Percentiles rank a stretch among this genome's conserved stretches.
phyloP scores from a whole-genome alignment of 2,329 filamentous ascomycete species.

The Microsporum canis region DNA sequence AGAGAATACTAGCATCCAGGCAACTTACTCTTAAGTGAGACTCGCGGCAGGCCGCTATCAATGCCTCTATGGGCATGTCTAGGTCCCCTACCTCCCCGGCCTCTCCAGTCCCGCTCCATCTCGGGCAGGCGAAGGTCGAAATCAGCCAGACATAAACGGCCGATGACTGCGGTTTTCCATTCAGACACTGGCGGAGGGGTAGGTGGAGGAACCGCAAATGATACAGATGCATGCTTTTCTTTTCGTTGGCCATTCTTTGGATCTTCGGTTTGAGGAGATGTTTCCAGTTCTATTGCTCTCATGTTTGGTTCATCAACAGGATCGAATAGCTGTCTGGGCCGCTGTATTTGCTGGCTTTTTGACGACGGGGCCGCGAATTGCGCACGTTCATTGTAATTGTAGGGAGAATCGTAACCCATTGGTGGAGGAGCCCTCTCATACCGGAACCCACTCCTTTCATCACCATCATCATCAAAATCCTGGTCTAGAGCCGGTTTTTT shows the following conservation, averaged over 20 bases:
- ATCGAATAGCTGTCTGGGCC: background rate
- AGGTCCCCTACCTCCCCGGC: constrained; percentile 38
- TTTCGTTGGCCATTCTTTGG: constrained; percentile 20
- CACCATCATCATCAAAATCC: constrained; percentile 11
- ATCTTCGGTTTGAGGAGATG: background rate
- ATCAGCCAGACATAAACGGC: constrained; percentile 47
- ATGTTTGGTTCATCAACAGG: background rate
- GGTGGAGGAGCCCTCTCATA: constrained; percentile 7
- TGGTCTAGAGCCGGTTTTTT: constrained; percentile 14
- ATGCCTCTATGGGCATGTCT: constrained; percentile 38
- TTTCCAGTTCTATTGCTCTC: background rate
- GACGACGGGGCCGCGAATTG: background rate
- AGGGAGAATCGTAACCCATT: background rate
- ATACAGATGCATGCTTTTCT: constrained; percentile 33
- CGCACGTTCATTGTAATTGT: background rate
- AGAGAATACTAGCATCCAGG: background rate
- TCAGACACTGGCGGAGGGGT: constrained; percentile 42
- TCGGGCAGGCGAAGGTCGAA: constrained; percentile 46
- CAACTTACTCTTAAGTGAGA: constrained; percentile 24
- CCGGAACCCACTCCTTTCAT: constrained; percentile 10
- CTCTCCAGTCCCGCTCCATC: constrained; percentile 63
- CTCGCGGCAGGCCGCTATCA: constrained; percentile 20
- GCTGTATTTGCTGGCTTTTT: background rate
- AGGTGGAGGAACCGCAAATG: constrained; percentile 37
- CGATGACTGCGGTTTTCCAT: constrained; percentile 58